Conservation (phyloP, 352 stramenopile species). For the Globisporangium nodosum region DNA sequence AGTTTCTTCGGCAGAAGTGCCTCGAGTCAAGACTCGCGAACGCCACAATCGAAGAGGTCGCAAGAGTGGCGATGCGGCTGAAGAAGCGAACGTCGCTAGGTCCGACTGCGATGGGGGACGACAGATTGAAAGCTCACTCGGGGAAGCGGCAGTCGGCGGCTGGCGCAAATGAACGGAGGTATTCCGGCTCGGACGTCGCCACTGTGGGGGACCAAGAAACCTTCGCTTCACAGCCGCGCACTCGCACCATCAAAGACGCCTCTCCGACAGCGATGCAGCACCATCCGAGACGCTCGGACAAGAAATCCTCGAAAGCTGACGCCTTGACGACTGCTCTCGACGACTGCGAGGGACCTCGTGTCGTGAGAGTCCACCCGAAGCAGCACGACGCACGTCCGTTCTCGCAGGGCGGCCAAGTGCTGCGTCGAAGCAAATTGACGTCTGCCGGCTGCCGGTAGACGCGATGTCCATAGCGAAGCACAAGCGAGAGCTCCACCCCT, state of each 20-base stretch:
- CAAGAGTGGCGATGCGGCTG: constrained; percentile 11
- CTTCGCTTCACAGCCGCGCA: constrained; percentile 3
- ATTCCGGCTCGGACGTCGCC: constrained; percentile 32
- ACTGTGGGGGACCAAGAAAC: constrained; percentile 10
- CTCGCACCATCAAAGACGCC: background rate
- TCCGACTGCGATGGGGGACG: constrained; percentile 5
- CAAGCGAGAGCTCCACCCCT: background rate
- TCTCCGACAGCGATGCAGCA: constrained; percentile 6
- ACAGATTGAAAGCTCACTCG: constrained; percentile 4
- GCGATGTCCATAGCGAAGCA: background rate
- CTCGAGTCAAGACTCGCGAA: constrained; percentile 45
- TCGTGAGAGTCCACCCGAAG: constrained; percentile 56
- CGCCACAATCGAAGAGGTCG: constrained; percentile 3
- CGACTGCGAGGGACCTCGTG: constrained; percentile 26
- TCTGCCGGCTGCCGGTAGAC: constrained; percentile 30
- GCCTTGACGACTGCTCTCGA: constrained; percentile 12
- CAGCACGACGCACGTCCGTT: constrained; percentile 52
- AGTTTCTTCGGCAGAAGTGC: constrained; percentile 65
- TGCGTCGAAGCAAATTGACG: constrained; percentile 45
- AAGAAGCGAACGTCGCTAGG: constrained; percentile 33
- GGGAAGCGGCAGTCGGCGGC: constrained; percentile 1
- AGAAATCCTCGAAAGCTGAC: background rate
- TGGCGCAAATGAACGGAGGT: constrained; percentile 20
- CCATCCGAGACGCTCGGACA: background rate
- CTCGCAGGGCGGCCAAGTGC: constrained; percentile 31